Conservation (phyloP, 2,329 filamentous ascomycete species). For the Grosmannia penicillata region DNA sequence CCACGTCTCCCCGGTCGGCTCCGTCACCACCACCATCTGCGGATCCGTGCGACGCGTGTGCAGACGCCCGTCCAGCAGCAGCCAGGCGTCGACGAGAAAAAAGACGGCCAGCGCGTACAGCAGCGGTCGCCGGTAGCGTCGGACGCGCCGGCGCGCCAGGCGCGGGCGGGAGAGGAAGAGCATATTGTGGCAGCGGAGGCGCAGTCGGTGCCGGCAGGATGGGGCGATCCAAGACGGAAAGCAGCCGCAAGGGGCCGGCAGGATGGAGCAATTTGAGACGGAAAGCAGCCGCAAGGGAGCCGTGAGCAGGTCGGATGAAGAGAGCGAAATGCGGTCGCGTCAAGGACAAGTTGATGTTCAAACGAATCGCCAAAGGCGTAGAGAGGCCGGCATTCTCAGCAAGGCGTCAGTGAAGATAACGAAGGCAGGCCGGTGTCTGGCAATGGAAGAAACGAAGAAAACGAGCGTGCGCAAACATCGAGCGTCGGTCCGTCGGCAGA, state of each 20-base stretch:
- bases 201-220: no score
- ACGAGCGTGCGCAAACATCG: no score
- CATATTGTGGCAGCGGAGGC: constrained; percentile 13
- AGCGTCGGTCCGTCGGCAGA: no score
- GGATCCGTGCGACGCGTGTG: constrained; percentile 2
- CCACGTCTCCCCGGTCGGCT: constrained; percentile 5
- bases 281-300: no score
- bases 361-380: not conserved
- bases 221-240: not conserved
- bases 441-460: not conserved
- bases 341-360: not conserved
- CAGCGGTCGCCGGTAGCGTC: constrained; percentile 18
- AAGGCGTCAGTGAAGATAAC: not conserved
- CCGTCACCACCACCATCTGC: not conserved
- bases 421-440: not conserved
- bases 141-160: constrained; percentile 16
- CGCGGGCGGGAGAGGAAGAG: constrained; percentile 20
- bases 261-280: no score
- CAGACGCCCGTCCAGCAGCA: constrained; percentile 7
- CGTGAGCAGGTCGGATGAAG: no score
- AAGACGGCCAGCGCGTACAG: constrained; percentile 17
- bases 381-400: constrained; percentile 3
- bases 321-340: not conserved
- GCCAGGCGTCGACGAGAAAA: constrained; percentile 18
- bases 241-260: no score